Evolutionary conservation across 2,329 filamentous ascomycete species (phyloP).

Genomic region (Pochonia chlamydosporia): DNA sequence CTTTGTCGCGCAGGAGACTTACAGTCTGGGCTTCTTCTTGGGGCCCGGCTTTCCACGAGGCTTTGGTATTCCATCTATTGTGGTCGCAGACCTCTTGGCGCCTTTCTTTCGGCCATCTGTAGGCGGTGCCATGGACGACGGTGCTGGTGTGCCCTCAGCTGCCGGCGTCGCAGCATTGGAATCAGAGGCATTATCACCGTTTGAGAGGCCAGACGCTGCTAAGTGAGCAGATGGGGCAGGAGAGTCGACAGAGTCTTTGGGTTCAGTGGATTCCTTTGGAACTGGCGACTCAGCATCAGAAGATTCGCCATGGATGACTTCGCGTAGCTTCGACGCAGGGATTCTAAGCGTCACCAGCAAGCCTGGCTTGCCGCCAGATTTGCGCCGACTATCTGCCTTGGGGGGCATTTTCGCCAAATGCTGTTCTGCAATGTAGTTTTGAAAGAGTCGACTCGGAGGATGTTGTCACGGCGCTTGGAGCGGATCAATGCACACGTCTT

Average conservation of each 20-base stretch:
- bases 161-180: slow-evolving; percentile 56
- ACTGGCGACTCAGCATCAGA: slow-evolving; percentile 38
- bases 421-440: slow-evolving; percentile 8
- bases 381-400: slow-evolving; percentile 29
- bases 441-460: not conserved
- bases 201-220: slow-evolving; percentile 34
- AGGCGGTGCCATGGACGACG: slow-evolving; percentile 54
- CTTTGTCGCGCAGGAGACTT: slow-evolving; percentile 41
- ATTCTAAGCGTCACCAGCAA: slow-evolving; percentile 49
- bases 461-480: too few species aligned
- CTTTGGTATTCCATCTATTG: slow-evolving; percentile 59
- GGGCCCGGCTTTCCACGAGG: slow-evolving; percentile 83
- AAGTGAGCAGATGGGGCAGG: slow-evolving; percentile 36
- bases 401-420: slow-evolving; percentile 25
- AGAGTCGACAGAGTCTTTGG: slow-evolving; percentile 36
- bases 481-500: too few species aligned
- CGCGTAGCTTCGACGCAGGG: slow-evolving; percentile 42
- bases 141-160: slow-evolving; percentile 48
- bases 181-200: slow-evolving; percentile 52
- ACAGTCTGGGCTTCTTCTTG: slow-evolving; percentile 95
- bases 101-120: slow-evolving; percentile 64
- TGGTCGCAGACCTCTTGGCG: slow-evolving; percentile 60
- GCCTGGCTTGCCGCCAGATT: slow-evolving; percentile 28
- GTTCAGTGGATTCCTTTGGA: slow-evolving; percentile 22
- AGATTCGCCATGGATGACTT: slow-evolving; percentile 39